These are phyloP conservation scores for Golubevia pallescens DNA, from an alignment of 1,284 basidiomycete genomes.

Conservation along the genomic window DNA sequence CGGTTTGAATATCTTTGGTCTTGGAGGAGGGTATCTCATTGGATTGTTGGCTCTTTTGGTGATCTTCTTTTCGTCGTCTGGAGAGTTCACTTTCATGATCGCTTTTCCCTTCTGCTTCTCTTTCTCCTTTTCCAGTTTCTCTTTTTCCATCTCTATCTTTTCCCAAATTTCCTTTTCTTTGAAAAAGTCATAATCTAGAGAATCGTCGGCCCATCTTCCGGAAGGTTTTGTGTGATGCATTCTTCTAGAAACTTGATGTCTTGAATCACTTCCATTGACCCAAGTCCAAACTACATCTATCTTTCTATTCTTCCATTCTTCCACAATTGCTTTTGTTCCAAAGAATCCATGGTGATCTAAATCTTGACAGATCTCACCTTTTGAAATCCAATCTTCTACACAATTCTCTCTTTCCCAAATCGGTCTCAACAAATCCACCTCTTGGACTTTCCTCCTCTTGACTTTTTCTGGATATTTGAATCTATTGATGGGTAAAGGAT, in stretches of 20 bases:
- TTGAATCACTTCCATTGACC: constrained; percentile 28
- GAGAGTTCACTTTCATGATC: background rate
- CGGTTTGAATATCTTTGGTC: constrained; percentile 1
- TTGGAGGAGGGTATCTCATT: background rate
- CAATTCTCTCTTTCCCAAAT: background rate
- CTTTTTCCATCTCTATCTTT: too few relatives aligned
- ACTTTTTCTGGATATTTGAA: too few relatives aligned
- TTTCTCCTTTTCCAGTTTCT: too few relatives aligned
- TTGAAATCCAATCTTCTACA: background rate
- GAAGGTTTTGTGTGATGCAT: constrained; percentile 14
- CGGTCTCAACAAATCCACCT: too few relatives aligned
- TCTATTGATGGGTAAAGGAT: too few relatives aligned
- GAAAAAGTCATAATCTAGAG: background rate
- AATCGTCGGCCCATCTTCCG: constrained; percentile 1
- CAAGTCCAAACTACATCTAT: constrained; percentile 29
- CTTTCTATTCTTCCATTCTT: background rate
- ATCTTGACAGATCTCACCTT: too few relatives aligned
- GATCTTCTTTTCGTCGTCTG: background rate
- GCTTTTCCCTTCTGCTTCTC: background rate
- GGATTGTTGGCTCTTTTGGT: background rate
- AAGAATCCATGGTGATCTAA: too few relatives aligned
- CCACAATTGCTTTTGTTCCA: background rate
- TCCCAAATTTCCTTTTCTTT: too few relatives aligned
- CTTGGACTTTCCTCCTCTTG: too few relatives aligned
- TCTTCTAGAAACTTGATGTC: constrained; percentile 20